Evolutionary conservation across 805 yeast species (phyloP).

Genomic region (Candida insectorum): DNA sequence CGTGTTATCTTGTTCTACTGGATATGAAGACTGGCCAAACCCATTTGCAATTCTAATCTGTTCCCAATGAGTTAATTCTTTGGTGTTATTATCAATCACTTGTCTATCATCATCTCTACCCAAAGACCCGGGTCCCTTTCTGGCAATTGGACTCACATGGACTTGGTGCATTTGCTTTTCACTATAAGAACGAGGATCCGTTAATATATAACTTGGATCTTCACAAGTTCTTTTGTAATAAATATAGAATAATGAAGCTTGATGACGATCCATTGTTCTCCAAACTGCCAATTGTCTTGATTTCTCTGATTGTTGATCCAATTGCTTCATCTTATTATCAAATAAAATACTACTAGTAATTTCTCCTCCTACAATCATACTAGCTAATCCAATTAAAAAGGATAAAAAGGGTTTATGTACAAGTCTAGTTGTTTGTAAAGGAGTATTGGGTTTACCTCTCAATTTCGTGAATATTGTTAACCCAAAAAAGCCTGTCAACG

Average conservation of each 20-base stretch:
- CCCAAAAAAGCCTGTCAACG: constrained; percentile 22
- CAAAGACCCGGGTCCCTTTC: background rate
- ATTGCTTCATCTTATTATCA: constrained; percentile 14
- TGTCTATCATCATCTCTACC: constrained; percentile 4
- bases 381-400: constrained; percentile 25
- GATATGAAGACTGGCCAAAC: constrained; percentile 1
- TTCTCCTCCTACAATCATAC: constrained; percentile 24
- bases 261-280: constrained; percentile 35
- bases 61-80: constrained; percentile 26
- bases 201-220: constrained; percentile 50
- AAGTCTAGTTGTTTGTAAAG: constrained; percentile 4
- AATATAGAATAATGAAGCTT: constrained; percentile 32
- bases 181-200: constrained; percentile 48
- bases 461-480: constrained; percentile 27
- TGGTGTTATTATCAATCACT: constrained; percentile 2
- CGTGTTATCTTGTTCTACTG: too few relatives aligned
- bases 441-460: background rate
- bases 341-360: constrained; percentile 22
- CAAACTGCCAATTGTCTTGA: constrained; percentile 25
- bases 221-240: constrained; percentile 52
- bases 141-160: constrained; percentile 18
- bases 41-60: constrained; percentile 29
- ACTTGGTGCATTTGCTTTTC: constrained; percentile 26
- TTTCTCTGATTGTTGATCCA: constrained; percentile 12
- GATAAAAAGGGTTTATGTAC: constrained; percentile 33